Base-by-base conservation (phyloP, 192 early-diverging fungal species). In the Podila horticola region DNA sequence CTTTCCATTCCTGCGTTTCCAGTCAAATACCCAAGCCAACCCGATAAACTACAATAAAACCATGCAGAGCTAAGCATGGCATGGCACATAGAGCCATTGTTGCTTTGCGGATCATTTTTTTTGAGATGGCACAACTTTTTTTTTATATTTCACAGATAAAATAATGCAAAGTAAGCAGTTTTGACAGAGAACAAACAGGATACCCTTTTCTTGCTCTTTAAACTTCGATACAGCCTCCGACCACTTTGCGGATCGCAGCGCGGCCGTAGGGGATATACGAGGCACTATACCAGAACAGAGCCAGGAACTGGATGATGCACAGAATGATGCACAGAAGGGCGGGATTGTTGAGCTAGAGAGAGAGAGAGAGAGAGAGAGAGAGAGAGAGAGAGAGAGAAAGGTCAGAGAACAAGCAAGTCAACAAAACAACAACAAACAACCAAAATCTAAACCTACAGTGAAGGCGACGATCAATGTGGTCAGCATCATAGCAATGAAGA, bases 241-340 rank as follows among this genome's bases (percentile, higher is more conserved):
- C 89, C 17, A 86, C 67, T 57, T 83, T 87, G 74, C 84, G 88
- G 67, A 92, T 92, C 29, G 90, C 79, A 59, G 89, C 81, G 69
- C 91, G 82, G 50, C 95, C 95, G 70, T 94, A 99, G 6, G 97
- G 97, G 82, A 99, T 96, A 83, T 99, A 99, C 74, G 91, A 93
- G 17, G 94, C 90, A 13, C 91, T 91, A 85, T 93, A 94, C 93
- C 93, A 95, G 67, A 96, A 90, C 68, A 99, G 79, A 8, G 97
- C 97, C 63, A 93, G 86, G 86, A 92, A 97, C 84, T 99, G 97
- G 58, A 94, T 77, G 59, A 99, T 85, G 34, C 92, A 94, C 51
- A 94, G 85, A 45, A 99, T 86, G 31, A 99, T 68, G 58, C 91
- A 94, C 8, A 99, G 84, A 30, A 93, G 70, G n/a, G 89, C 83